Evolutionary conservation across 2,329 filamentous ascomycete genomes (phyloP).

Genomic region (Alternaria triticina): DNA sequence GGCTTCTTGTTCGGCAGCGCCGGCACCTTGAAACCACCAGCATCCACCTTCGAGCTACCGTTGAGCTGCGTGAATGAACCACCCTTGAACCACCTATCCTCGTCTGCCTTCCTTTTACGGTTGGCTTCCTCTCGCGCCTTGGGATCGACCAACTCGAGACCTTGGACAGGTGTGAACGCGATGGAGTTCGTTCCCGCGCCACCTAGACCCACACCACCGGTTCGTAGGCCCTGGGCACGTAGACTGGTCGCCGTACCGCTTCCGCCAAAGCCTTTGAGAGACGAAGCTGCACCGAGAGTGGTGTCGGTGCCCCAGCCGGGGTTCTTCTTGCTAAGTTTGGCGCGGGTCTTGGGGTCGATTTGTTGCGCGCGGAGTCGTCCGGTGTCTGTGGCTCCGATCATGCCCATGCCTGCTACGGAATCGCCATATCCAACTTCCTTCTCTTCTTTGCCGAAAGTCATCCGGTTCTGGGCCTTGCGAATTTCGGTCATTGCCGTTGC

Average conservation of each 20-base stretch:
- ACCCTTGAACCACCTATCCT: constrained; percentile 95
- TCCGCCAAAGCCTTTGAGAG: constrained; percentile 78
- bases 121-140: constrained; percentile 87
- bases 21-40: constrained; percentile 82
- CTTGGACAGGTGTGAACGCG: constrained; percentile 93
- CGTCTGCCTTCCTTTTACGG: constrained; percentile 90
- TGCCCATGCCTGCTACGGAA: constrained; percentile 84
- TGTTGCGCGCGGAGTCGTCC: constrained; percentile 88
- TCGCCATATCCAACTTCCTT: constrained; percentile 92
- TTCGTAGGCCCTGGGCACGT: constrained; percentile 77
- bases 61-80: constrained; percentile 94
- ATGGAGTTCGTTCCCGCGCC: constrained; percentile 79
- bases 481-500: constrained; percentile 96
- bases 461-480: constrained; percentile 92
- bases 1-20: constrained; percentile 75
- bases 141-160: constrained; percentile 92
- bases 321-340: constrained; percentile 92
- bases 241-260: constrained; percentile 71
- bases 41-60: constrained; percentile 54
- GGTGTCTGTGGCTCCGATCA: constrained; percentile 89
- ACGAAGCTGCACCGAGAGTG: constrained; percentile 62
- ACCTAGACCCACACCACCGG: constrained; percentile 77
- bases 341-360: constrained; percentile 90
- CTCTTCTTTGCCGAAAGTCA: constrained; percentile 96
- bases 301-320: constrained; percentile 88